These are phyloP conservation scores for Rhodotorula glutinis DNA, from an alignment of 1,284 basidiomycete genomes.

Conservation along the genomic window DNA sequence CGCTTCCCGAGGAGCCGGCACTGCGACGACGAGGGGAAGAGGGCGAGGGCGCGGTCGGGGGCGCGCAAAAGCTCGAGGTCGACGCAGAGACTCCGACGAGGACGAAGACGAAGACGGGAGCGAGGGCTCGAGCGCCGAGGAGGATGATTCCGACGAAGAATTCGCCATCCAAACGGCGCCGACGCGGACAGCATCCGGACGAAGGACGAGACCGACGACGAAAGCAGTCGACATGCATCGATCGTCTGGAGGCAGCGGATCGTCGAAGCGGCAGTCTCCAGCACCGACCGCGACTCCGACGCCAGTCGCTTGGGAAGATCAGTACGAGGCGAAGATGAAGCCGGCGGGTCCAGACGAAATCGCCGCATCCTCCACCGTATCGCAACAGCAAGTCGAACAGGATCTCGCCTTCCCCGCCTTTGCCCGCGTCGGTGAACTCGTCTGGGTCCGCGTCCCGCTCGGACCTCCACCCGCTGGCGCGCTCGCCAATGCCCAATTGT, in stretches of 20 bases:
- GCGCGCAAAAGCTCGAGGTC: not conserved
- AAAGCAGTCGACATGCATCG: conserved; percentile 1
- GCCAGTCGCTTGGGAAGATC: not conserved
- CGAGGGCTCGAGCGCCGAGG: not conserved
- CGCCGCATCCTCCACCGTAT: not conserved
- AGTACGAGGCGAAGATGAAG: conserved; percentile 10
- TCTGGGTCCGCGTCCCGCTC: conserved; percentile 33
- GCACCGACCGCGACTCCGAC: not conserved
- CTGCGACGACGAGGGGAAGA: not conserved
- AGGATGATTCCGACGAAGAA: not conserved
- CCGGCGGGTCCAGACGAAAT: conserved; percentile 1
- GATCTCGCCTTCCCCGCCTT: conserved; percentile 14
- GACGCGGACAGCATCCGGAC: not conserved
- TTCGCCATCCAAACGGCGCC: not conserved
- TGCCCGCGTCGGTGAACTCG: conserved; percentile 28
- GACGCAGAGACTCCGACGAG: not conserved
- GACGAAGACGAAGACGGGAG: not conserved
- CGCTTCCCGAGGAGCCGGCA: not conserved
- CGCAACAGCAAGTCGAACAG: conserved; percentile 12
- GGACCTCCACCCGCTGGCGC: conserved; percentile 10
- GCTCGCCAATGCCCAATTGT: conserved; percentile 15
- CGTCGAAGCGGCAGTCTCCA: not conserved
- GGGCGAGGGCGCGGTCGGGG: conserved; percentile 1
- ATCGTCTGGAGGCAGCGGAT: not conserved
- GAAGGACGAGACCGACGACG: not conserved